A percentile compares a stretch with the other conserved stretches of the same genome.
phyloP scores from a whole-genome alignment of 257 asterid species.

The Ligustrum vulgare region DNA sequence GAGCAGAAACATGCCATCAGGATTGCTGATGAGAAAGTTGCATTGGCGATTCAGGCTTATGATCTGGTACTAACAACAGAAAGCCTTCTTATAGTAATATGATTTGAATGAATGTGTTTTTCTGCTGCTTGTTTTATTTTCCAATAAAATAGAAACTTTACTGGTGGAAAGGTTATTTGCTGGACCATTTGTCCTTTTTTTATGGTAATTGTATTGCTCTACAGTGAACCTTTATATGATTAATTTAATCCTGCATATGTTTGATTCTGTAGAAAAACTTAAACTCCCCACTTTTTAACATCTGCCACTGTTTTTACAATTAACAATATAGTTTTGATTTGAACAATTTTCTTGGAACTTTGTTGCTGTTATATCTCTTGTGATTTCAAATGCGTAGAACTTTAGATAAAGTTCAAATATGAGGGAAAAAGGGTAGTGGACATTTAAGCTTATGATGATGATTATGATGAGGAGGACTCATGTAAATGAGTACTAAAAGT shows the following conservation, averaged over 20 bases:
- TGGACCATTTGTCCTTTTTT: neutral
- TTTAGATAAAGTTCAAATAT: neutral
- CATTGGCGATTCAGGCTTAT: constrained; percentile 84
- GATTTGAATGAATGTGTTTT: constrained; percentile 2
- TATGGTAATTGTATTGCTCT: neutral
- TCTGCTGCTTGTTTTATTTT: neutral
- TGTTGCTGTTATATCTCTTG: neutral
- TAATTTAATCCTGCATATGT: neutral
- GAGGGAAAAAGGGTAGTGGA: neutral
- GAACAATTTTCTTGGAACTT: neutral
- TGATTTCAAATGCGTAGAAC: neutral
- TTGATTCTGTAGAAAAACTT: neutral
- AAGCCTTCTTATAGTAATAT: constrained; percentile 1
- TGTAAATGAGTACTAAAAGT: neutral
- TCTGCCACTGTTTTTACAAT: neutral
- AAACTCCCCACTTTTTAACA: neutral
- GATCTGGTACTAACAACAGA: constrained; percentile 63
- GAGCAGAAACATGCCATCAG: constrained; percentile 96
- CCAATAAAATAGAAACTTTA: neutral
- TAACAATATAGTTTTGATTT: neutral
- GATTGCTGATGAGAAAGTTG: constrained; percentile 97
- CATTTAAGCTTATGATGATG: neutral
- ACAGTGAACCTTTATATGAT: neutral
- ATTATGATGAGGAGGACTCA: no score
- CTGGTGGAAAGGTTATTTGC: neutral